Base-by-base conservation (phyloP, 768 basidiomycete genomes). In the Coprinellus aureogranulatus region DNA sequence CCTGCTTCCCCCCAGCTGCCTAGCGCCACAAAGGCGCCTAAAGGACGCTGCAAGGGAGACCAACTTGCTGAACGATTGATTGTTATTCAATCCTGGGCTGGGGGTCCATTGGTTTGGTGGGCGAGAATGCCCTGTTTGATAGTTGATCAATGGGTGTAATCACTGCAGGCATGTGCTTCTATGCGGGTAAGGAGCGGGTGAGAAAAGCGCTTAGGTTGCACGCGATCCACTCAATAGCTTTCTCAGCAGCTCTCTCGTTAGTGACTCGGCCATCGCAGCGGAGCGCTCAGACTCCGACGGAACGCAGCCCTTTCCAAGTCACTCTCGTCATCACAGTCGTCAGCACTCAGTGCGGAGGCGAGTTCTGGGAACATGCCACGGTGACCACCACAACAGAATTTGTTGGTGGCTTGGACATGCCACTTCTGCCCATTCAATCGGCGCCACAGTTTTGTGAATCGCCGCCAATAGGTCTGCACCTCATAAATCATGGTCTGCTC, bases 11-110 rank as follows among this genome's bases (percentile, higher is more conserved):
- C 9, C 8, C 20, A 39, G 11, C 11, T 52, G 22, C 12, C 31
- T 28, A 49, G 39, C 50, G 50, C 50, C 50, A 52, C 50, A 52
- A 52, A 52, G 31, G 50, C 50, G 50, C 50, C 30, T 39, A 52
- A 52, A n/a, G 50, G 22, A 52, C 50, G 50, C 26, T 11, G 45
- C 25, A 44, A 18, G 37, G 41, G 20, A 44, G 14, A 16, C 16
- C 14, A 44, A n/a, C 6, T 6, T 6, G 41, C 16, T 44, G 10
- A 44, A 6, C 41, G 8, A 14, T 34, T 34, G 34, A 34, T 44
- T 5, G 9, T 18, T 44, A 44, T n/a, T 18, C 16, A 22, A n/a
- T 10, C 14, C 14, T 22, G 14, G 41, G 20, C 41, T 16, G 41
- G 16, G 9, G 41, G 41, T 8, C 41, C 20, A 5, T 44, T 20